Conservation (phyloP, 345 rosid genomes). For the Rhizophora apiculata region DNA sequence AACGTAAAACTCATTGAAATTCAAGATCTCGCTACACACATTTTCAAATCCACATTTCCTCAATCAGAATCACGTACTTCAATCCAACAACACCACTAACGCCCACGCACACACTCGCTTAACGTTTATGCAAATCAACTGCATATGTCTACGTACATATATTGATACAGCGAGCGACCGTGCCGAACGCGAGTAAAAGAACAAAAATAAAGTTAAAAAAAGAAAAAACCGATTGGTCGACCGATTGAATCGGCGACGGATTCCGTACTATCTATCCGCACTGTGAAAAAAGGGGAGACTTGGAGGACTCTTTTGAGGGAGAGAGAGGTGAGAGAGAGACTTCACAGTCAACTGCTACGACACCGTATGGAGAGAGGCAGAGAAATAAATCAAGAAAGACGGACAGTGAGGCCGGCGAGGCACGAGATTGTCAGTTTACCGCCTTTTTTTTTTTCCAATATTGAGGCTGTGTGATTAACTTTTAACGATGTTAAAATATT, state of each 20-base stretch:
- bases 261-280: neutral
- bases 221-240: neutral
- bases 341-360: neutral
- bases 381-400: too few species aligned
- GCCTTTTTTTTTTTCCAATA: neutral
- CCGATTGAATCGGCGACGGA: too few species aligned
- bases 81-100: neutral
- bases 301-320: neutral
- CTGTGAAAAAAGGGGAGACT: neutral
- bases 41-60: conserved; percentile 2
- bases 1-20: neutral
- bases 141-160: too few species aligned
- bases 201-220: neutral
- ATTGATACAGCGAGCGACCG: too few species aligned
- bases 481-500: too few species aligned
- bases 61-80: neutral
- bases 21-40: conserved; percentile 28
- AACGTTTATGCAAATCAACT: neutral
- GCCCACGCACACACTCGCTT: neutral
- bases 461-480: too few species aligned
- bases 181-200: neutral
- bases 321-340: neutral
- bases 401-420: neutral
- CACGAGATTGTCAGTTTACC: neutral
- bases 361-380: neutral